Evolutionary conservation across 2,329 filamentous ascomycete species (phyloP), one percentile per base, ranked within the genome.

Genomic region (Hypoxylon sp.): DNA sequence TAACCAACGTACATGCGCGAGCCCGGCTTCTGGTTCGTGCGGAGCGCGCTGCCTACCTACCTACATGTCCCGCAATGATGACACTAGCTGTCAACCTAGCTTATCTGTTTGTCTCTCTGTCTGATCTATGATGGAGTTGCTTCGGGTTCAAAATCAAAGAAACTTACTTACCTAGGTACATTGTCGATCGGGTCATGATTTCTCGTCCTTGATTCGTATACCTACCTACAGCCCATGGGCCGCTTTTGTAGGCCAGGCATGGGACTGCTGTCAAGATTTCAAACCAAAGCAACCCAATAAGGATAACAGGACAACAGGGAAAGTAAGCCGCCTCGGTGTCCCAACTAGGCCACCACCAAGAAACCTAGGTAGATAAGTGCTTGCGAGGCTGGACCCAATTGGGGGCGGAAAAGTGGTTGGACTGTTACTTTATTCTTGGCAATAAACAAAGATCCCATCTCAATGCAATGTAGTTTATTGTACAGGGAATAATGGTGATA

Each of bases 401-500:
- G 13, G 13, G 20, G 13, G 28, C 55, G 13, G 37, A 32, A 26
- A 49, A n/a, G 37, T 61, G 49, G 62, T 48, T 57, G 65, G 54
- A 53, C 63, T 64, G 63, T 68, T 66, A 66, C 59, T 68, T 58
- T 66, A 19, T 65, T 66, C 59, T 28, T 6, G 19, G 59, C 24
- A 26, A 26, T 4, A 32, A 56, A 32, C 6, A 32, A 56, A 32
- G n/a, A 7, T 17, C 52, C 59, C 59, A 56, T 62, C 63, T 66
- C 47, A 44, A 68, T 68, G 65, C 65, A 65, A 59, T 68, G 70
- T 68, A 20, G 37, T 41, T 6, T 72, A 69, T 70, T 69, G 73
- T 75, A 75, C 73, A 74, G 20, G 66, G 70, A 7, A 26, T 4
- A 7, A 26, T 26, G 24, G 66, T 69, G 66, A 72, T 65, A 72